phyloP scores from a whole-genome alignment of 352 stramenopile genomes.

The Globisporangium cystogenes region DNA sequence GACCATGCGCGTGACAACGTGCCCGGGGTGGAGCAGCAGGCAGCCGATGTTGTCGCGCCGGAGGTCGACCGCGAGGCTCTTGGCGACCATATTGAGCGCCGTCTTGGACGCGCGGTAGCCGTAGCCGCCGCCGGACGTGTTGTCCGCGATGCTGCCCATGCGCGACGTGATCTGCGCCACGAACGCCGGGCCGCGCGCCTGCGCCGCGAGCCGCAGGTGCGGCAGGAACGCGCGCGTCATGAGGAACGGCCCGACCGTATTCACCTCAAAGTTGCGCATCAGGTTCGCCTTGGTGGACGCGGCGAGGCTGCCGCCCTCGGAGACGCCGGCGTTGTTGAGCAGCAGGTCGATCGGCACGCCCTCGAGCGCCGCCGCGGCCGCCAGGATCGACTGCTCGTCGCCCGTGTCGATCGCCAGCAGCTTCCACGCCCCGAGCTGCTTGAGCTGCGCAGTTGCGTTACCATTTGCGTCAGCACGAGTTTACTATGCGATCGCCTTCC shows the following conservation, averaged over 20 bases:
- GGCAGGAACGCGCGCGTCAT: constrained; percentile 50
- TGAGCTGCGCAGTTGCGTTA: constrained; percentile 11
- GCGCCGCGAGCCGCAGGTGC: constrained; percentile 38
- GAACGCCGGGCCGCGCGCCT: constrained; percentile 27
- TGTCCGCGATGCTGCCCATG: constrained; percentile 59
- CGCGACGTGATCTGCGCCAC: constrained; percentile 55
- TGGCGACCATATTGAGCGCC: constrained; percentile 73
- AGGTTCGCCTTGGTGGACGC: constrained; percentile 46
- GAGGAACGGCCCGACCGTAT: constrained; percentile 61
- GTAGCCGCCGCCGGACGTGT: constrained; percentile 53
- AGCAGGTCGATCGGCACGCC: constrained; percentile 48
- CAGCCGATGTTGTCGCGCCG: constrained; percentile 45
- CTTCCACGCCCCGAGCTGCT: constrained; percentile 33
- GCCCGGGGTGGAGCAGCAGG: constrained; percentile 56
- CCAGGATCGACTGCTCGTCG: constrained; percentile 46
- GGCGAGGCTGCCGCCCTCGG: constrained; percentile 16
- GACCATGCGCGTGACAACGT: constrained; percentile 57
- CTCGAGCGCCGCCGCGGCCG: constrained; percentile 29
- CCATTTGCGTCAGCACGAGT: no score
- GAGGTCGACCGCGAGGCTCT: constrained; percentile 49
- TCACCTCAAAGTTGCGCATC: constrained; percentile 70
- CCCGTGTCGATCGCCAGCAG: constrained; percentile 44
- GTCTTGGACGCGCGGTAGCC: constrained; percentile 78
- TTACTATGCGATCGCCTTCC: no score
- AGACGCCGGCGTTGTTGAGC: constrained; percentile 71